Conservation (phyloP, 2,329 filamentous ascomycete genomes). For the Iodosphaeria phyllophila region DNA sequence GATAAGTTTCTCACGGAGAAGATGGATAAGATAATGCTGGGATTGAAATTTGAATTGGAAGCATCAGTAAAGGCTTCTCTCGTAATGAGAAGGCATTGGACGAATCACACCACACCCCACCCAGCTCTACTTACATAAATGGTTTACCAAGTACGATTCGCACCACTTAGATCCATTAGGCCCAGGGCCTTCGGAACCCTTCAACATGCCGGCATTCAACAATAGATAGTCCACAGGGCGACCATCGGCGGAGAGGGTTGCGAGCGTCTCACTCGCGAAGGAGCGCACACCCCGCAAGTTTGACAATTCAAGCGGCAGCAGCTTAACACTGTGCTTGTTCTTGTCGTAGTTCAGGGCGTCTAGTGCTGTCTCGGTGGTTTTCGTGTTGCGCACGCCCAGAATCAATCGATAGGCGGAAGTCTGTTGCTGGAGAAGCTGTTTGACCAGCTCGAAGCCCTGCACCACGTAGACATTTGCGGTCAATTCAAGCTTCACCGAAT, state of each 20-base stretch:
- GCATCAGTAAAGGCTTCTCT: too few relatives aligned
- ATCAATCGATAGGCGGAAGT: conserved; percentile 26
- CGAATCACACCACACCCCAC: too few relatives aligned
- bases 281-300: conserved; percentile 23
- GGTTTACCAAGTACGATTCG: conserved; percentile 30
- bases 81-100: too few relatives aligned
- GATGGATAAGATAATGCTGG: conserved; percentile 32
- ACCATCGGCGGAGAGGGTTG: conserved; percentile 16
- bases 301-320: conserved; percentile 28
- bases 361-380: conserved; percentile 20
- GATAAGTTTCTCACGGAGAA: conserved; percentile 27
- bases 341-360: conserved; percentile 22
- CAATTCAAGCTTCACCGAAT: neutral
- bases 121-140: conserved; percentile 22
- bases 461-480: neutral
- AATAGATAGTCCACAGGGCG: conserved; percentile 22
- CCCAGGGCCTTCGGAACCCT: conserved; percentile 15
- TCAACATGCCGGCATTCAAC: conserved; percentile 27
- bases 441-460: conserved; percentile 33
- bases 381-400: conserved; percentile 27
- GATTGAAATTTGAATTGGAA: too few relatives aligned
- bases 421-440: conserved; percentile 25
- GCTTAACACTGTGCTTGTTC: conserved; percentile 18
- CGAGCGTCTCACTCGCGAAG: conserved; percentile 25
- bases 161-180: conserved; percentile 27